Base-by-base conservation (phyloP, 1,284 basidiomycete genomes). In the Lentinula novae-zelandiae region DNA sequence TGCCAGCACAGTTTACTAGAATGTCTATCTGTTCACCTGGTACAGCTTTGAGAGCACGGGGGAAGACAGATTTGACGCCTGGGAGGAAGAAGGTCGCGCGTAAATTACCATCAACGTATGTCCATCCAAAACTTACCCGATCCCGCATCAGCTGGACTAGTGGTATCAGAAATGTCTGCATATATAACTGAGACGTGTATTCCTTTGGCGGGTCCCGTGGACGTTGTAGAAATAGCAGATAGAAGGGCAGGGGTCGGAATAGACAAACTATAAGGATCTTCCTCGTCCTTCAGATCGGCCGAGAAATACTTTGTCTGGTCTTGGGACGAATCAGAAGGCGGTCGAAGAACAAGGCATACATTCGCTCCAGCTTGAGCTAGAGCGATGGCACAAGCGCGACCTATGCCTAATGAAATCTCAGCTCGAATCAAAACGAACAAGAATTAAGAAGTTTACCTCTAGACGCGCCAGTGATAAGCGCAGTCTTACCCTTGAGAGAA, bases 1-100 rank as follows among this genome's bases (percentile, higher is more conserved):
- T 97, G 53, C 95, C 96, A 60, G 92, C 96, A 72, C 95, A 97
- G 75, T 98, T 96, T 72, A 98, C 85, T 53, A 98, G 84, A 66
- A 97, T 82, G 72, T 97, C 87, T 65, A 98, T 88, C 60, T 84
- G 76, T 53, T 82, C 72, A 61, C 77, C 81, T 53, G 75, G 80
- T 73, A 85, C 81, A 59, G 75, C 70, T 39, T 78, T 75, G 17
- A 89, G 77, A 31, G 93, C 90, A 57, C 78, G 76, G 57, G 82
- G 78, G 70, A 93, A 89, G 64, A 92, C 75, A 39, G 71, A 69
- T 67, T 83, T 86, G 66, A 96, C 91, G 34, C 82, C 77, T 33
- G 82, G 75, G 40, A 89, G 75, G 36, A 54, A 50, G 31, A 46
- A 61, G n/a, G 33, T 38, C 15, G 51, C 51, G 51, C 27, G 69